Percentiles rank a stretch among this genome's conserved stretches.
Conservation (phyloP, 495 filamentous ascomycete species). For the Trichoderma orchidacearum region DNA sequence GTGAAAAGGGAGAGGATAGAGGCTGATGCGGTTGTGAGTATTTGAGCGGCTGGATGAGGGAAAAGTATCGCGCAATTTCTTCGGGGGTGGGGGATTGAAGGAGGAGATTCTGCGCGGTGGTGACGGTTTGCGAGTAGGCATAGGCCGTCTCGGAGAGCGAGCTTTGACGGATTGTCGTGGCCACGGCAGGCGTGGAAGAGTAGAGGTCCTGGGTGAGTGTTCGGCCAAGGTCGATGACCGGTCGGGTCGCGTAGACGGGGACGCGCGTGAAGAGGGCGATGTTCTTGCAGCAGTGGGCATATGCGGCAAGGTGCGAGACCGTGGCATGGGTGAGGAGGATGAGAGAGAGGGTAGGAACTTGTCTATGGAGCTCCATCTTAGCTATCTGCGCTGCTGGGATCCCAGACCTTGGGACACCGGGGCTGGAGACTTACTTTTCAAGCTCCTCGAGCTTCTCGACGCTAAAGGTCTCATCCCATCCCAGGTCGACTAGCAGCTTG, state of each 20-base stretch:
- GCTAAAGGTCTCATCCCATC: conserved; percentile 90
- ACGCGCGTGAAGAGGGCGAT: conserved; percentile 84
- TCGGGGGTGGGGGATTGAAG: conserved; percentile 69
- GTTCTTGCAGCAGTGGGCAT: conserved; percentile 93
- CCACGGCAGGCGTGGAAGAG: conserved; percentile 72
- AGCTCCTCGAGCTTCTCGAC: conserved; percentile 65
- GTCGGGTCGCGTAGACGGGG: conserved; percentile 90
- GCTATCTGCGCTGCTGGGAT: background rate
- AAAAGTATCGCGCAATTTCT: conserved; percentile 86
- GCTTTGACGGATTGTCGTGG: conserved; percentile 58
- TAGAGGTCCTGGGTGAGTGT: conserved; percentile 89
- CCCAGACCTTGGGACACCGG: background rate
- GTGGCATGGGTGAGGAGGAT: conserved; percentile 94
- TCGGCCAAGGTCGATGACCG: conserved; percentile 83
- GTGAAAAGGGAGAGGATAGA: conserved; percentile 69
- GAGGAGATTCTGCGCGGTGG: conserved; percentile 41
- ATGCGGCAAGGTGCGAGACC: conserved; percentile 78
- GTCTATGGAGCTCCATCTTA: conserved; percentile 35
- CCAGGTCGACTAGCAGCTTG: conserved; percentile 87
- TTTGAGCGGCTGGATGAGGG: conserved; percentile 83
- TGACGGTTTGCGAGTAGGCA: conserved; percentile 34
- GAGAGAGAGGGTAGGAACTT: conserved; percentile 78
- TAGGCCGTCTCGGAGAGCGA: conserved; percentile 56
- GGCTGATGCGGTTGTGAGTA: conserved; percentile 95
- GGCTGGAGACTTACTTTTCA: conserved; percentile 56